A percentile compares a stretch with the other conserved stretches of the same genome.
Conservation (phyloP, 1,284 basidiomycete species). For the Pyrrhoderma noxium region DNA sequence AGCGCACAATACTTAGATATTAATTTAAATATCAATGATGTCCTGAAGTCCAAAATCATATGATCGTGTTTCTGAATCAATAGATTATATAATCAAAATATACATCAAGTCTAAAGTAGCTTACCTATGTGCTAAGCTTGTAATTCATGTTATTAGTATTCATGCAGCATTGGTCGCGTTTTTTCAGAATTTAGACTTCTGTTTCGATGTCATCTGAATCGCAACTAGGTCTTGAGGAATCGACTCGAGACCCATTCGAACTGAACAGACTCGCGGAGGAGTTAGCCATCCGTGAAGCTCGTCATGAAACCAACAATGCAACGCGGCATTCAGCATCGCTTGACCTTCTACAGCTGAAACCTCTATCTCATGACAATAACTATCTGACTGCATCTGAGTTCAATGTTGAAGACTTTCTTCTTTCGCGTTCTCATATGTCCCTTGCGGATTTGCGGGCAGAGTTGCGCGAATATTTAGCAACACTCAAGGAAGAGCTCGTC, state of each 20-base stretch:
- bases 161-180: no score
- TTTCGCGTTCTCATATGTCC: constrained; percentile 81
- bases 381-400: constrained; percentile 65
- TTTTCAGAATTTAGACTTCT: no score
- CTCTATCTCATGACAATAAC: constrained; percentile 74
- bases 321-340: constrained; percentile 26
- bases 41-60: no score
- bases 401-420: constrained; percentile 81
- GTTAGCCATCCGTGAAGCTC: constrained; percentile 50
- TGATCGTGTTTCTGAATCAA: no score
- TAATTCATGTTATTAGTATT: no score
- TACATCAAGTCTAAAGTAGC: no score
- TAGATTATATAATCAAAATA: no score
- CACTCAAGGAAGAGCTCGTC: constrained; percentile 87
- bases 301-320: constrained; percentile 16
- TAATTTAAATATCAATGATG: no score
- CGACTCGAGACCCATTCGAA: constrained; percentile 45
- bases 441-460: constrained; percentile 83
- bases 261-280: constrained; percentile 69
- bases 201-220: no score
- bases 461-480: constrained; percentile 76
- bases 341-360: constrained; percentile 59
- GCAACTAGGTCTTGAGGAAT: no score
- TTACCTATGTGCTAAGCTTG: no score
- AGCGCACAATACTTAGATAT: no score